These are phyloP conservation scores for Schizonepeta tenuifolia DNA, from an alignment of 257 asterid species.

Conservation along the genomic window DNA sequence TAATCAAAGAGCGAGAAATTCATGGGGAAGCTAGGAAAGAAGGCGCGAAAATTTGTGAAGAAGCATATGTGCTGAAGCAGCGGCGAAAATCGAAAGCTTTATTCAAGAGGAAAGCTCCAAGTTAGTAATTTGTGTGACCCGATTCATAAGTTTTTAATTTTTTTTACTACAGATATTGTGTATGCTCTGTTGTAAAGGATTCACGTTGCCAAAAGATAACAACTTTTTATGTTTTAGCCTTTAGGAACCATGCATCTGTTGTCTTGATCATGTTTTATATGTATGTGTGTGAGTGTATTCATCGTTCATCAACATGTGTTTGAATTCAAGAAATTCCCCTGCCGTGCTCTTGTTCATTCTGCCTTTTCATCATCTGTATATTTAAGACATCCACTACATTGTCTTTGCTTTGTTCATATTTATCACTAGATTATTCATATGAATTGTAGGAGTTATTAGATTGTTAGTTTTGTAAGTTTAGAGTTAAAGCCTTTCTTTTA, in stretches of 20 bases:
- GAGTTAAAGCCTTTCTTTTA: not conserved
- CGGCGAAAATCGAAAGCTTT: conserved; percentile 74
- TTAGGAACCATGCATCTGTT: no score
- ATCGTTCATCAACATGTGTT: no score
- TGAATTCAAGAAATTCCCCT: no score
- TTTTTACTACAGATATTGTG: not conserved
- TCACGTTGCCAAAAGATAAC: no score
- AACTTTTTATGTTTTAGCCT: no score
- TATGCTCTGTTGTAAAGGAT: not conserved
- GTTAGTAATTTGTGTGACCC: conserved; percentile 41
- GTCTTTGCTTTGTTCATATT: not conserved
- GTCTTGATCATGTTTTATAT: no score
- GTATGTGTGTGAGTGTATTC: no score
- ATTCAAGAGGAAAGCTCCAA: conserved; percentile 63
- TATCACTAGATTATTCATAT: not conserved
- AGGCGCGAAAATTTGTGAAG: conserved; percentile 93
- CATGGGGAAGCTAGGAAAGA: conserved; percentile 94
- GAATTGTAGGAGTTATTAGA: not conserved
- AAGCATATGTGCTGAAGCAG: conserved; percentile 74
- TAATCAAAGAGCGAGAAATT: not conserved
- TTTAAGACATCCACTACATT: not conserved
- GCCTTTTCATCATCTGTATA: no score
- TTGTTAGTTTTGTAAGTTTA: not conserved
- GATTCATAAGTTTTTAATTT: not conserved
- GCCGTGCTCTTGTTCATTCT: no score